A percentile compares a stretch with the other conserved stretches of the same genome.
These are phyloP conservation scores for Cystobasidium ongulense DNA, from an alignment of 768 basidiomycete genomes.

Conservation along the genomic window DNA sequence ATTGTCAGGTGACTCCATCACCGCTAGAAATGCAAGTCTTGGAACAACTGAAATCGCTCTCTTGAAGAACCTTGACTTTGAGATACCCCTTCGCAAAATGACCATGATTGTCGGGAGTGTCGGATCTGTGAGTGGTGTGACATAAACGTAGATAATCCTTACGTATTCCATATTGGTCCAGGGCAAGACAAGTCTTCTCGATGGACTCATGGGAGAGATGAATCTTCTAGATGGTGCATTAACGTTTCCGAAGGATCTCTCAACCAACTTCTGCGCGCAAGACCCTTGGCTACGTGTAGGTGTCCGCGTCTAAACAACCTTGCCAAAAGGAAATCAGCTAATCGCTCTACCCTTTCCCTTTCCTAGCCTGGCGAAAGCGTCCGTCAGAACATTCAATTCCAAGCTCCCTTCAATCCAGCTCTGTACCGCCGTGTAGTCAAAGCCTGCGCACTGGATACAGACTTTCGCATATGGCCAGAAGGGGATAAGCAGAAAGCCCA, in stretches of 20 bases:
- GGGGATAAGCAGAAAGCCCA: slow-evolving; percentile 22
- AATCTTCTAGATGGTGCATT: not conserved
- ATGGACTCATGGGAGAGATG: slow-evolving; percentile 30
- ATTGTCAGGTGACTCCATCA: slow-evolving; percentile 6
- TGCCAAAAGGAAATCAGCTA: no score
- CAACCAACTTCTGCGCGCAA: slow-evolving; percentile 27
- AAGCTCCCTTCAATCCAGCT: slow-evolving; percentile 15
- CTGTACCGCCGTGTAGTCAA: slow-evolving; percentile 26
- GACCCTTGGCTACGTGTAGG: slow-evolving; percentile 29
- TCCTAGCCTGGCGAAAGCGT: slow-evolving; percentile 25
- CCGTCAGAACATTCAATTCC: slow-evolving; percentile 29
- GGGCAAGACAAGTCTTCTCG: slow-evolving; percentile 31
- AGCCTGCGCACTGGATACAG: slow-evolving; percentile 29
- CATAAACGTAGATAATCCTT: no score
- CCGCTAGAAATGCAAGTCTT: not conserved
- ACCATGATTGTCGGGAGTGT: slow-evolving; percentile 27
- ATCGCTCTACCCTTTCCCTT: no score
- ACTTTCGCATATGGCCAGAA: slow-evolving; percentile 25
- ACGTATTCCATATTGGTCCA: not conserved
- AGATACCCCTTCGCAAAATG: not conserved
- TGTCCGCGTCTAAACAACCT: not conserved
- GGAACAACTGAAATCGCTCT: not conserved
- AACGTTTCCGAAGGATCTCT: not conserved
- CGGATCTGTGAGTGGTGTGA: slow-evolving; percentile 21
- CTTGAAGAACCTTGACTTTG: slow-evolving; percentile 1